Base-by-base conservation (phyloP, 495 filamentous ascomycete species). In the Trypethelium eluteriae region DNA sequence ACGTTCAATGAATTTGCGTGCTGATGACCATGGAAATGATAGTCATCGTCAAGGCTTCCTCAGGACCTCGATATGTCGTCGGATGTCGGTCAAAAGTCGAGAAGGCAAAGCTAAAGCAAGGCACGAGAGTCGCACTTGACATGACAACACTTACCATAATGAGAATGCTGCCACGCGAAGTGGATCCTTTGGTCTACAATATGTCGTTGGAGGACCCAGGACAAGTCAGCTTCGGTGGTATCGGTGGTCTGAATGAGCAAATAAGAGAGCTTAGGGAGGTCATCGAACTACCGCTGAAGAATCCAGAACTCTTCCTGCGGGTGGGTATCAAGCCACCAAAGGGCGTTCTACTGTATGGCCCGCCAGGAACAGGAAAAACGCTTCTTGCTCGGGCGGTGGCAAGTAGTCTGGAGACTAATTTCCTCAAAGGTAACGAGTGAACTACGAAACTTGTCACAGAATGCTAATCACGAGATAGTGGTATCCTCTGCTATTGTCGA, bases 121-220 rank as follows among this genome's bases (percentile, higher is more conserved):
- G 95, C 69, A 96, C 93, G 3, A 92, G 95, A 71, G 95, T 99
- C 67, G 94, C 95, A 53, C 89, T 99, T 64, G 95, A 99, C 76
- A 99, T 99, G 95, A 99, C 95, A 46, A 99, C 95, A 16, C 88
- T 99, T 68, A 99, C 95, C 38, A 99, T 99, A 78, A 99, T 99
- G 95, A 90, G 95, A 67, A 99, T 99, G 95, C 80, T 99, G 49
- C 95, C 95, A 49, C 90, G 95, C 70, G 95, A 99, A 81, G 95
- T 99, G 69, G 95, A 99, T 75, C 95, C 95, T 18, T 80, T 98
- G 70, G 95, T 99, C 62, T 99, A 99, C 84, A 99, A 97, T 81
- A 99, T 99, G 95, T 99, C 95, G 50, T 80, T 99, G 66, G 95
- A 98, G 78, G 95, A 99, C 74, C 94, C 95, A 1, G 95, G 95